Percentiles rank a stretch among this genome's conserved stretches.
Conservation (phyloP, 768 basidiomycete species). For the Clathrus columnatus region DNA sequence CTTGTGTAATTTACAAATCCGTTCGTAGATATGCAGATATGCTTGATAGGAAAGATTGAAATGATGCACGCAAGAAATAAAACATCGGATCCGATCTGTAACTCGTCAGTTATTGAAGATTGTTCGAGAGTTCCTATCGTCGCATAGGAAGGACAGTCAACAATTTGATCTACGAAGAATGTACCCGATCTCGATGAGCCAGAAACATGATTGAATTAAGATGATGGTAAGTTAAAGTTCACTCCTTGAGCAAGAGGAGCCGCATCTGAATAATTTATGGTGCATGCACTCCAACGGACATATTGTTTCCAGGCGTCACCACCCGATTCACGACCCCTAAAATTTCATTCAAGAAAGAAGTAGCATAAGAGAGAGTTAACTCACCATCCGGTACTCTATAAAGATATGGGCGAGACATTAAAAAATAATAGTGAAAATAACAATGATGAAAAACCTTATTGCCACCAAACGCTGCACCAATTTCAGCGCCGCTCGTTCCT, state of each 20-base stretch:
- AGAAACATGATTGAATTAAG: background rate
- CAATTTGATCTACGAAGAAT: no score
- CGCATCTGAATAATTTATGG: slow-evolving; percentile 85
- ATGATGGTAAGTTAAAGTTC: slow-evolving; percentile 39
- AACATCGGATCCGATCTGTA: no score
- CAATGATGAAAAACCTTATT: slow-evolving; percentile 51
- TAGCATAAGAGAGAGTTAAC: slow-evolving; percentile 21
- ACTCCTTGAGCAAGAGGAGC: slow-evolving; percentile 93
- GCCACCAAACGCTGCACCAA: slow-evolving; percentile 86
- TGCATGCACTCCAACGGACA: slow-evolving; percentile 86
- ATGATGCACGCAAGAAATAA: no score
- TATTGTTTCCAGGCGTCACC: slow-evolving; percentile 99
- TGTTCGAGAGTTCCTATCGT: no score
- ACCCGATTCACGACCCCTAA: slow-evolving; percentile 90
- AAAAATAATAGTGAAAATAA: background rate
- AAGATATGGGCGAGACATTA: slow-evolving; percentile 5
- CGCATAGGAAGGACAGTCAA: no score
- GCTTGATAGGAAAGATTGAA: no score
- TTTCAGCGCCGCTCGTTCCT: slow-evolving; percentile 62
- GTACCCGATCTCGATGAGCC: background rate
- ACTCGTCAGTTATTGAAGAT: no score
- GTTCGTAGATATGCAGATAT: no score
- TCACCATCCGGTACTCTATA: slow-evolving; percentile 76
- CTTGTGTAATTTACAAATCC: no score
- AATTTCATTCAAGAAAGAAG: slow-evolving; percentile 7